phyloP scores from a whole-genome alignment of 352 stramenopile species.

The Phytophthora aleatoria region DNA sequence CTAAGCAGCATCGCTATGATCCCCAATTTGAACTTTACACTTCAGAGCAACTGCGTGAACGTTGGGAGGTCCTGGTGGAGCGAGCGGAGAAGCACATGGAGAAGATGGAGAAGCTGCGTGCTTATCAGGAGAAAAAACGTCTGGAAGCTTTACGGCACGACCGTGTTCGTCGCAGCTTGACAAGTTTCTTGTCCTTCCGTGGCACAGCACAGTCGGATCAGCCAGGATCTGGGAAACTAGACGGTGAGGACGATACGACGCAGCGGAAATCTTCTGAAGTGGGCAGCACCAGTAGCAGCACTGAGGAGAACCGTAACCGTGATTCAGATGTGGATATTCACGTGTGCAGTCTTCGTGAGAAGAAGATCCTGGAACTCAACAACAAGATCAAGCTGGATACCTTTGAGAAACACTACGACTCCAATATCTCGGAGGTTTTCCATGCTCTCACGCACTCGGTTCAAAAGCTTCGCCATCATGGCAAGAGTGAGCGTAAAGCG shows the following conservation, averaged over 20 bases:
- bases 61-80: slow-evolving; percentile 60
- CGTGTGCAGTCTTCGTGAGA: slow-evolving; percentile 54
- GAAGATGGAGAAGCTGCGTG: slow-evolving; percentile 59
- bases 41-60: slow-evolving; percentile 56
- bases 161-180: slow-evolving; percentile 44
- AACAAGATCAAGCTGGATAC: slow-evolving; percentile 51
- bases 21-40: slow-evolving; percentile 64
- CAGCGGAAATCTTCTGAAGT: slow-evolving; percentile 24
- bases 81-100: slow-evolving; percentile 59
- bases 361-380: slow-evolving; percentile 62
- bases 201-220: slow-evolving; percentile 14
- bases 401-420: slow-evolving; percentile 70
- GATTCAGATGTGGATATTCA: slow-evolving; percentile 28
- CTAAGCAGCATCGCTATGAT: slow-evolving; percentile 46
- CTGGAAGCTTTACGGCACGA: slow-evolving; percentile 39
- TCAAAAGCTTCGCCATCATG: slow-evolving; percentile 29
- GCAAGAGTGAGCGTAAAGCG: slow-evolving; percentile 19
- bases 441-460: slow-evolving; percentile 50
- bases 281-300: slow-evolving; percentile 30
- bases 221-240: slow-evolving; percentile 13
- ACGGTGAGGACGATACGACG: slow-evolving; percentile 6
- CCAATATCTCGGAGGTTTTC: slow-evolving; percentile 64
- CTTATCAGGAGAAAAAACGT: slow-evolving; percentile 57
- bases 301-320: slow-evolving; percentile 12
- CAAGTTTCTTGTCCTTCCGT: slow-evolving; percentile 35